A percentile compares a stretch with the other conserved stretches of the same genome.
These are phyloP conservation scores for Wickerhamiella domercqiae DNA, from an alignment of 805 yeast genomes.

Conservation along the genomic window DNA sequence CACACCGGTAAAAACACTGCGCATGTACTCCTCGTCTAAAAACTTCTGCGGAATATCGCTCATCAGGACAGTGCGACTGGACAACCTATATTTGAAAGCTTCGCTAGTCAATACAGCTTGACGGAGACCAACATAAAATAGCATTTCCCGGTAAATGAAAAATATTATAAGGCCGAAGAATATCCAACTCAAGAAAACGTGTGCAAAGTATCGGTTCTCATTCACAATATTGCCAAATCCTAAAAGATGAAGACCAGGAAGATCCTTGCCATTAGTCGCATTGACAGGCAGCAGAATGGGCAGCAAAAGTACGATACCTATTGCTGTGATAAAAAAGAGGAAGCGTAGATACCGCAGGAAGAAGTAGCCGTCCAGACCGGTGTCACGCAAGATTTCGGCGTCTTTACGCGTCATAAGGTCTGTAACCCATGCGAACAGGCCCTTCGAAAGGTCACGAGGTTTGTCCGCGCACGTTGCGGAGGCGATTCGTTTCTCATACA, in stretches of 20 bases:
- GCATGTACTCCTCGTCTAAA: conserved; percentile 55
- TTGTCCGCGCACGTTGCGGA: conserved; percentile 37
- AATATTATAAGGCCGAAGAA: conserved; percentile 58
- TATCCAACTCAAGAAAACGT: conserved; percentile 65
- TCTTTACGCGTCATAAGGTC: conserved; percentile 54
- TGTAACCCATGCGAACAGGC: conserved; percentile 53
- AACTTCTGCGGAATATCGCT: conserved; percentile 69
- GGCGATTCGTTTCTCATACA: conserved; percentile 71
- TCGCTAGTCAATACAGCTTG: conserved; percentile 71
- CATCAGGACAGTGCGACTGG: conserved; percentile 71
- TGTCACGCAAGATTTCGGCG: conserved; percentile 62
- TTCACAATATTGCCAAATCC: conserved; percentile 61
- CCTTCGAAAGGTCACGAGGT: conserved; percentile 61
- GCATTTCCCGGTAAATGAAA: conserved; percentile 68
- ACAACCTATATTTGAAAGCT: conserved; percentile 52
- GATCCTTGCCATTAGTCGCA: conserved; percentile 40
- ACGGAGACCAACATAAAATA: conserved; percentile 60
- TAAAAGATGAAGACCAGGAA: conserved; percentile 56
- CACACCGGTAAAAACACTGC: conserved; percentile 68
- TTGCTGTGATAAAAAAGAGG: conserved; percentile 36
- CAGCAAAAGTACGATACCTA: conserved; percentile 41
- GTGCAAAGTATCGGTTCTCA: conserved; percentile 63
- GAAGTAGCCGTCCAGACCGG: conserved; percentile 90
- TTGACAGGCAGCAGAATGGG: conserved; percentile 73
- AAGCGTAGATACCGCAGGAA: conserved; percentile 63